phyloP scores from a whole-genome alignment of 73 alveolate species.

The Tetrahymena thermophila region DNA sequence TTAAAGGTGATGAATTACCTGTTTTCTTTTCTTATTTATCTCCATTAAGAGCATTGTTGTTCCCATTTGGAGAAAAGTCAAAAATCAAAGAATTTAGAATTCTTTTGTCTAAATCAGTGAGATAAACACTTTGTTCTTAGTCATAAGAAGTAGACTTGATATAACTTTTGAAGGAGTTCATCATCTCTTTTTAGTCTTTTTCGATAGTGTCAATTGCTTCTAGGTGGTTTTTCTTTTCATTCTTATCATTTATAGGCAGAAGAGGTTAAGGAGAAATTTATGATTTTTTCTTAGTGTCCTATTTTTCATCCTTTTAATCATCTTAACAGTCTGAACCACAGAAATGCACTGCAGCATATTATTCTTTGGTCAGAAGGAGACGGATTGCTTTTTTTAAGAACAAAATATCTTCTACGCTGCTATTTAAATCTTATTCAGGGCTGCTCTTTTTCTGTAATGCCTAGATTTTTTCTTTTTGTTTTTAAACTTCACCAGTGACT shows the following conservation, averaged over 20 bases:
- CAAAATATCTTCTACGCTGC: background rate
- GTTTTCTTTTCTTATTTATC: too few relatives aligned
- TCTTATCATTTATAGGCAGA: background rate
- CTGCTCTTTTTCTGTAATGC: background rate
- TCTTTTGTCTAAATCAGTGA: background rate
- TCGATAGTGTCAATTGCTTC: background rate
- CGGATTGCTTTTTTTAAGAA: background rate
- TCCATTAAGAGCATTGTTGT: too few relatives aligned
- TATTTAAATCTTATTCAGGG: background rate
- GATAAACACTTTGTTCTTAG: background rate
- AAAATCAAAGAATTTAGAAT: background rate
- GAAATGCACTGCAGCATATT: background rate
- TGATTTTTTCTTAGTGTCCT: background rate
- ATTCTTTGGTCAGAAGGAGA: background rate
- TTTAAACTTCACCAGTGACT: too few relatives aligned
- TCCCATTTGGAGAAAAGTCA: background rate
- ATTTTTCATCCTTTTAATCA: background rate
- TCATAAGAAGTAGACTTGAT: background rate
- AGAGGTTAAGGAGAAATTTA: background rate
- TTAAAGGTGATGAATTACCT: too few relatives aligned
- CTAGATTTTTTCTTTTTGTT: background rate
- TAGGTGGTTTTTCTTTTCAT: background rate
- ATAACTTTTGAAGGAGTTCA: background rate
- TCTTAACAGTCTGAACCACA: background rate
- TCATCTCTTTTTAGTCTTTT: background rate